Evolutionary conservation across 1,284 basidiomycete genomes (phyloP).

Genomic region (Volvariella volvacea): DNA sequence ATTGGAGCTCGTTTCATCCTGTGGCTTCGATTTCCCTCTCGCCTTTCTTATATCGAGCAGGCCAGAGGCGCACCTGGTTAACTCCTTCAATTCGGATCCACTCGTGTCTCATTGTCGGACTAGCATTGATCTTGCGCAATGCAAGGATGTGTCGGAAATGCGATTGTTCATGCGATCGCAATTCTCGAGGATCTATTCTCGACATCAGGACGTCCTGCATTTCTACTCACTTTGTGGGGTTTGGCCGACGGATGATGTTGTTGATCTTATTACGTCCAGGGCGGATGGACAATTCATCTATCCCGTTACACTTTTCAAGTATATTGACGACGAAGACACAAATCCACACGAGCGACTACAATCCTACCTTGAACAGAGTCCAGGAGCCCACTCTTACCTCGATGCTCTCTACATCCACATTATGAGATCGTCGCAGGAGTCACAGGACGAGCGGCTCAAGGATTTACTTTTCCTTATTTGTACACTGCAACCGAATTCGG

Average conservation of each 20-base stretch:
- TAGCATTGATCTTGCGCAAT: no score
- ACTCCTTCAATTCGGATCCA: background rate
- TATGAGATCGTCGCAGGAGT: no score
- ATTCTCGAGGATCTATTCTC: no score
- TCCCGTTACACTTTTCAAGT: constrained; percentile 10
- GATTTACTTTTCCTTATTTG: no score
- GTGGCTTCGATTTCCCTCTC: background rate
- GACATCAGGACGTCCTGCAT: background rate
- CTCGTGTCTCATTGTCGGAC: background rate
- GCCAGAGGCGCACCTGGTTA: background rate
- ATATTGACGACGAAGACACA: constrained; percentile 7
- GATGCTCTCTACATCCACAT: no score
- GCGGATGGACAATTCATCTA: constrained; percentile 11
- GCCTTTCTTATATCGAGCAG: background rate
- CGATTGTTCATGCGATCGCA: no score
- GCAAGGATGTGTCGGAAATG: no score
- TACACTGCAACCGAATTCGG: no score
- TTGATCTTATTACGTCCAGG: constrained; percentile 10
- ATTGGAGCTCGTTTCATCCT: background rate
- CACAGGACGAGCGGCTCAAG: no score
- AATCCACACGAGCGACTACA: no score
- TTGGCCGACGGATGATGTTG: constrained; percentile 10
- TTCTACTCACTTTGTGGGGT: constrained; percentile 2
- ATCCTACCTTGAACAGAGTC: no score
- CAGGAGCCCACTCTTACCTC: no score